Percentiles rank a stretch among this genome's conserved stretches.
These are phyloP conservation scores for Candida neerlandica DNA, from an alignment of 1,139 yeast species.

Conservation along the genomic window DNA sequence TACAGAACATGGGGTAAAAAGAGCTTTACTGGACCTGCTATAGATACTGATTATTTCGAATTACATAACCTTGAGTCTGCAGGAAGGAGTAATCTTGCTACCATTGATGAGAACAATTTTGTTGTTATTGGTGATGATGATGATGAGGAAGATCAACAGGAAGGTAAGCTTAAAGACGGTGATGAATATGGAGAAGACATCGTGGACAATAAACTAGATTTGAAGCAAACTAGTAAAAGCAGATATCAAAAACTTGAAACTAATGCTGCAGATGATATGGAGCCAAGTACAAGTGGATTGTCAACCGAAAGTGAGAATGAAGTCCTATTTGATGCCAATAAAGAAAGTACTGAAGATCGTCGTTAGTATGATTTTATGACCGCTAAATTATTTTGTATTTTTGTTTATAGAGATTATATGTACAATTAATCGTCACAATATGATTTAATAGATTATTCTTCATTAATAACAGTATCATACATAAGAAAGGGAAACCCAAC, in stretches of 20 bases:
- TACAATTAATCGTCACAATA: not conserved
- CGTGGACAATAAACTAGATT: conserved; percentile 7
- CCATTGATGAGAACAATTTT: conserved; percentile 10
- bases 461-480: conserved; percentile 3
- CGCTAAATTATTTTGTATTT: not conserved
- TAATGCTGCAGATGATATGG: conserved; percentile 1
- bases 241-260: conserved; percentile 11
- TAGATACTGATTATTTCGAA: conserved; percentile 54
- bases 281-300: conserved; percentile 5
- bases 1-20: conserved; percentile 62
- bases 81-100: conserved; percentile 9
- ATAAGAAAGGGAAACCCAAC: not conserved
- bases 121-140: conserved; percentile 20
- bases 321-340: conserved; percentile 17
- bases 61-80: conserved; percentile 31
- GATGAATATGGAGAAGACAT: conserved; percentile 16
- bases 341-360: not conserved
- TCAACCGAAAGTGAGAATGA: conserved; percentile 17
- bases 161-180: conserved; percentile 3
- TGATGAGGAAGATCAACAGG: conserved; percentile 13
- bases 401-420: not conserved
- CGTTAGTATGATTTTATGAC: conserved; percentile 3
- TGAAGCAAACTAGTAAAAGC: conserved; percentile 8
- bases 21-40: conserved; percentile 65
- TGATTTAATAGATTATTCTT: not conserved